Evolutionary conservation across 352 stramenopile species (phyloP).

Genomic region (Thalassiosira hispida): DNA sequence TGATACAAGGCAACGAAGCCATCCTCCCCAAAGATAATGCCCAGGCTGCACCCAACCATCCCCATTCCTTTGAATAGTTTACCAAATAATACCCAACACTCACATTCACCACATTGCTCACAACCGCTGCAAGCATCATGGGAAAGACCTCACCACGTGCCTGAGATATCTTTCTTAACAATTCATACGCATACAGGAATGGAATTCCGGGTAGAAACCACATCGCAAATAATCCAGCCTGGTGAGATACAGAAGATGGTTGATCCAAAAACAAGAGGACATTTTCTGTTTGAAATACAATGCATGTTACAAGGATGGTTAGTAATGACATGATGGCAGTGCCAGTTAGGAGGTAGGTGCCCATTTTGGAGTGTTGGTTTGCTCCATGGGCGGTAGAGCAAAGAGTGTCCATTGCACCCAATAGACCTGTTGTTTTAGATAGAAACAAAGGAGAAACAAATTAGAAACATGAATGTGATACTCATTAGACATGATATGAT

Average conservation of each 20-base stretch:
- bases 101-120: conserved; percentile 87
- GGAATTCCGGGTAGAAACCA: conserved; percentile 87
- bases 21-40: conserved; percentile 84
- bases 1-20: conserved; percentile 82
- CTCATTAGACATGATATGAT: too few relatives aligned
- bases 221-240: conserved; percentile 84
- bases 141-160: conserved; percentile 88
- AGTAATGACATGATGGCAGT: conserved; percentile 83
- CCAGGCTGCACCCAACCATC: conserved; percentile 87
- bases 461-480: too few relatives aligned
- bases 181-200: conserved; percentile 87
- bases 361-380: conserved; percentile 88
- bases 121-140: conserved; percentile 86
- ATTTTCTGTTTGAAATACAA: conserved; percentile 87
- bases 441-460: too few relatives aligned
- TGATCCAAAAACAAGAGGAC: conserved; percentile 87
- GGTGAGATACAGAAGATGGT: conserved; percentile 79
- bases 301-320: conserved; percentile 80
- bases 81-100: conserved; percentile 89
- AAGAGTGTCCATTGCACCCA: conserved; percentile 90
- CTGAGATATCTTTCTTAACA: conserved; percentile 88
- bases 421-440: conserved; percentile 73
- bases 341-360: conserved; percentile 89
- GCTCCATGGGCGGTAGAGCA: conserved; percentile 84
- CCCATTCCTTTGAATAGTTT: conserved; percentile 82